phyloP scores from a whole-genome alignment of 129 eudicot species.

The Oenanthe sinensis region DNA sequence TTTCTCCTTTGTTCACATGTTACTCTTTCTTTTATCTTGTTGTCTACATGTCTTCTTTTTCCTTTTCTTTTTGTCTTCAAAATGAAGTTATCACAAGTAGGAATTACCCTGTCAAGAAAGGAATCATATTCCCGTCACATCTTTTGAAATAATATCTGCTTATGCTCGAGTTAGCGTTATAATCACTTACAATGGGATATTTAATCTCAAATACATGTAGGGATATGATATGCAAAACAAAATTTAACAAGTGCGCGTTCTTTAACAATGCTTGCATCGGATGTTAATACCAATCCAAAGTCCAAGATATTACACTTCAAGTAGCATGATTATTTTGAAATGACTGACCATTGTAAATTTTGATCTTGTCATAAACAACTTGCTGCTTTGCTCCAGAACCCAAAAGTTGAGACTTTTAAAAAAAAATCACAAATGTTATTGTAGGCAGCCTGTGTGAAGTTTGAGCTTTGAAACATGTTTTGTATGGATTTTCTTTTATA shows the following conservation, averaged over 20 bases:
- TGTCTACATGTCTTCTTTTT: conserved; percentile 9
- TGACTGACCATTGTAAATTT: background rate
- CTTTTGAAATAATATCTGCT: background rate
- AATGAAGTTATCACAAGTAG: conserved; percentile 38
- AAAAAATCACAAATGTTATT: background rate
- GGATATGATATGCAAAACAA: background rate
- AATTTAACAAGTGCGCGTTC: background rate
- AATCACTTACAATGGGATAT: background rate
- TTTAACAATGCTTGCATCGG: background rate
- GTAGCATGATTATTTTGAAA: background rate
- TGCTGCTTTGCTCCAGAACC: background rate
- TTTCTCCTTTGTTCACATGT: conserved; percentile 42
- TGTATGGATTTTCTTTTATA: background rate
- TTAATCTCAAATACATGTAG: background rate
- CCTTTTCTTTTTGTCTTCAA: conserved; percentile 28
- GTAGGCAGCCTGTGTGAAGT: background rate
- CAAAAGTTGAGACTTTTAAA: background rate
- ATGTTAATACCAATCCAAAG: background rate
- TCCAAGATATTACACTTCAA: background rate
- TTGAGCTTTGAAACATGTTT: background rate
- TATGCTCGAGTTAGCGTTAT: background rate
- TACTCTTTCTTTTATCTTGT: conserved; percentile 25
- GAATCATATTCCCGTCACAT: conserved; percentile 12
- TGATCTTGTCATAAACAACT: background rate
- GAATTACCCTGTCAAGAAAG: conserved; percentile 14